Evolutionary conservation across 257 asterid species (phyloP).

Genomic region (Forsythia suspensa): DNA sequence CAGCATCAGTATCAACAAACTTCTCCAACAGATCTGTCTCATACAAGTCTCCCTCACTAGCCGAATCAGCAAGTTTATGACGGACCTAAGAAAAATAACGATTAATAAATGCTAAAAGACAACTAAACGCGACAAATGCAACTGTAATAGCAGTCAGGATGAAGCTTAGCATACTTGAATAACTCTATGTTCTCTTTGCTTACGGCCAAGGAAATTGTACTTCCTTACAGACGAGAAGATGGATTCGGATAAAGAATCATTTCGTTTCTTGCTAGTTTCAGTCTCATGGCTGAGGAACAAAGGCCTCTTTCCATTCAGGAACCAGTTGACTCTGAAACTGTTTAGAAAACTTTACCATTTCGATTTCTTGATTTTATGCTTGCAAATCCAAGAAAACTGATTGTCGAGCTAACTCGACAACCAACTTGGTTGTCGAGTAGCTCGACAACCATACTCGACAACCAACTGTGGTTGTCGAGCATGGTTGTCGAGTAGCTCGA

Average conservation of each 20-base stretch:
- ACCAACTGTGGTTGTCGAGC: too few species aligned
- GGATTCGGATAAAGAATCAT: conserved; percentile 16
- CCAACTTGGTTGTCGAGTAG: too few species aligned
- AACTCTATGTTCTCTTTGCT: conserved; percentile 39
- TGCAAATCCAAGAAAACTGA: too few species aligned
- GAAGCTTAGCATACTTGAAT: conserved; percentile 53
- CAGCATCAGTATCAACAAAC: conserved; percentile 66
- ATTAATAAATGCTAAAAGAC: neutral
- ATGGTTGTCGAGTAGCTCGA: too few species aligned
- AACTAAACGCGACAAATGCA: neutral
- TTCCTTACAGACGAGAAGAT: conserved; percentile 40
- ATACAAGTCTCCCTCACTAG: conserved; percentile 59
- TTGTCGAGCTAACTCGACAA: too few species aligned
- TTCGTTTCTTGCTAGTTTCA: conserved; percentile 20
- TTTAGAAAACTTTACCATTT: conserved; percentile 86
- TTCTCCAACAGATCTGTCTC: conserved; percentile 79
- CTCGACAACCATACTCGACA: too few species aligned
- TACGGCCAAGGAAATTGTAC: conserved; percentile 38
- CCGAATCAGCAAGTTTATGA: conserved; percentile 45
- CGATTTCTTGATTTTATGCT: neutral
- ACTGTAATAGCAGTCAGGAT: neutral
- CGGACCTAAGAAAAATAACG: conserved; percentile 54
- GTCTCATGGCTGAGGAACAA: conserved; percentile 31
- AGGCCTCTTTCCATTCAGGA: conserved; percentile 96
- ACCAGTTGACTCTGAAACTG: conserved; percentile 85